Conservation (phyloP, 495 filamentous ascomycete genomes). For the Lindgomyces ingoldianus region DNA sequence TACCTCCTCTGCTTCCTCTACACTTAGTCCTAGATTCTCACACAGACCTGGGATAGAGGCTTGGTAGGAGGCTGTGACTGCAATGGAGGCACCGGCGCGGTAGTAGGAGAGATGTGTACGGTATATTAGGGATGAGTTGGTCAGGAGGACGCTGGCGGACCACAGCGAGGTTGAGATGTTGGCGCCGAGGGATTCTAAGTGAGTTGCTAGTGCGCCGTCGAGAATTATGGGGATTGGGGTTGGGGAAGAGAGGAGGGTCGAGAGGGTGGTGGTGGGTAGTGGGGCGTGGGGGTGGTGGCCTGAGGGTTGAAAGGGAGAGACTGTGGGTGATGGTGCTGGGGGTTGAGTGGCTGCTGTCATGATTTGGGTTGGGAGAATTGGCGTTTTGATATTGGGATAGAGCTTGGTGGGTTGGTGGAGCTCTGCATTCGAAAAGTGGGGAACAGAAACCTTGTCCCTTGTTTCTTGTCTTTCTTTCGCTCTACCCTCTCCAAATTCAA, state of each 20-base stretch:
- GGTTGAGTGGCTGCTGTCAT: too few species aligned
- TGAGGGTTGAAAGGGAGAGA: too few species aligned
- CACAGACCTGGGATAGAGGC: constrained; percentile 37
- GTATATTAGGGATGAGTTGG: constrained; percentile 35
- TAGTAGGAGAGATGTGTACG: constrained; percentile 41
- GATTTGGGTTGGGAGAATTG: too few species aligned
- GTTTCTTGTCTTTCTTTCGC: too few species aligned
- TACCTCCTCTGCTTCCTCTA: constrained; percentile 25
- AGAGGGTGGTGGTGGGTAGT: constrained; percentile 4
- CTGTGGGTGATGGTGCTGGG: too few species aligned
- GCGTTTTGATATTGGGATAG: too few species aligned
- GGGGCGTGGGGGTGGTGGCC: background rate
- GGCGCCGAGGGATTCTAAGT: constrained; percentile 39
- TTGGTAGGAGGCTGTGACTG: constrained; percentile 45
- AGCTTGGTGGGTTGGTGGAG: too few species aligned
- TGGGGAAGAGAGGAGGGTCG: background rate
- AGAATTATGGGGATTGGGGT: constrained; percentile 22
- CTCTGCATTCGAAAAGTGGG: too few species aligned
- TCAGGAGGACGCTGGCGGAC: constrained; percentile 39
- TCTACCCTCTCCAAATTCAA: too few species aligned
- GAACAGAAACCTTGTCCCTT: too few species aligned
- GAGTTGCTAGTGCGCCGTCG: constrained; percentile 45
- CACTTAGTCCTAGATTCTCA: constrained; percentile 28
- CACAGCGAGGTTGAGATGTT: constrained; percentile 40
- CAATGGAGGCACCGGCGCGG: constrained; percentile 41